Conservation (phyloP, 805 yeast species). For the Saccharomycopsis vini region DNA sequence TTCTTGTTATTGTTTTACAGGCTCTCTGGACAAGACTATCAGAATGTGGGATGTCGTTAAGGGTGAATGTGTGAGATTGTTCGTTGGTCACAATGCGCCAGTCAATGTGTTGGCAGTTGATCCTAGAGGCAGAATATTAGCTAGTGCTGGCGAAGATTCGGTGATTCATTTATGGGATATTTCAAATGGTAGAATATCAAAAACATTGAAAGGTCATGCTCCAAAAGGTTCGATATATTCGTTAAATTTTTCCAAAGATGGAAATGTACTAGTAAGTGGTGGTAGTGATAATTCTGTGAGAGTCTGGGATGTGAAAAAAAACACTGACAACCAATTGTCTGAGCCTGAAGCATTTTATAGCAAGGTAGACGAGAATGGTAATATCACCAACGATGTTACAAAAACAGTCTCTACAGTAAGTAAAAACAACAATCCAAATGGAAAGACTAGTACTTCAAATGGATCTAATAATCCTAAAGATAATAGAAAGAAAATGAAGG, state of each 20-base stretch:
- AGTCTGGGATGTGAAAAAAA: slow-evolving; percentile 90
- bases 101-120: slow-evolving; percentile 79
- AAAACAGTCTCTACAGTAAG: slow-evolving; percentile 13
- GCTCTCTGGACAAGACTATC: slow-evolving; percentile 90
- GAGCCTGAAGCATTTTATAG: slow-evolving; percentile 61
- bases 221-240: slow-evolving; percentile 69
- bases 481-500: slow-evolving; percentile 32
- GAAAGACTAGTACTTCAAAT: slow-evolving; percentile 5
- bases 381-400: slow-evolving; percentile 13
- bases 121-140: slow-evolving; percentile 96
- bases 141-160: slow-evolving; percentile 91
- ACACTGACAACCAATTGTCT: slow-evolving; percentile 70
- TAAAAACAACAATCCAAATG: slow-evolving; percentile 16
- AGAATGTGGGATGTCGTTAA: slow-evolving; percentile 95
- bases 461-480: slow-evolving; percentile 17
- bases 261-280: slow-evolving; percentile 80
- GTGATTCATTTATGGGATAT: slow-evolving; percentile 88
- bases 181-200: slow-evolving; percentile 80
- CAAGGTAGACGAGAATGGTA: slow-evolving; percentile 18
- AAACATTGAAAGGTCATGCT: slow-evolving; percentile 94
- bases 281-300: slow-evolving; percentile 90
- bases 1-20: slow-evolving; percentile 89
- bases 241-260: slow-evolving; percentile 76
- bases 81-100: slow-evolving; percentile 89
- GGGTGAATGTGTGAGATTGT: slow-evolving; percentile 85